Base-by-base conservation (phyloP, 495 filamentous ascomycete genomes). In the Xylaria longipes region DNA sequence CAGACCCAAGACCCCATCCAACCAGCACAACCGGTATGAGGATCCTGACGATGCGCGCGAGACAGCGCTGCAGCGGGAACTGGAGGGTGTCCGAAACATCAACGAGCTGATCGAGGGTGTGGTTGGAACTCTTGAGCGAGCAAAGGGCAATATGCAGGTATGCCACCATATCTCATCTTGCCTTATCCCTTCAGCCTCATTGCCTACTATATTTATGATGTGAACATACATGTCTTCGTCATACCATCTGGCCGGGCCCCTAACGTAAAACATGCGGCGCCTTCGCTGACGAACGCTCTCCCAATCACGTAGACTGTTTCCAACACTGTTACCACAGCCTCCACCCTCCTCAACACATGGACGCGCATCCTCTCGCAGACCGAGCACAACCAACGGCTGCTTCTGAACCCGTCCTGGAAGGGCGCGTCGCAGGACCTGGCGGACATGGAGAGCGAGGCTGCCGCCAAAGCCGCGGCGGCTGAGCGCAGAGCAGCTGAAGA, bases 351-450 rank as follows among this genome's bases (percentile, higher is more conserved):
- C 45, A 94, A 95, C 74, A 96, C 96, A 33, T 99, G 94, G 94
- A 97, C 94, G 54, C 90, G 94, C 68, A 98, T 98, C 72, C 88
- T 99, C 5, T 95, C 92, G 29, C 96, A 98, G 78, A 98, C 96
- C 0, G 96, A 99, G 81, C 95, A 99, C 80, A 98, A 97, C 76
- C 94, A 98, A 77, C 90, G 96, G 5, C 82, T 98, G 56, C 91
- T 99, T 35, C 88, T 98, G 45, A 93, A 95, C 73, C 92, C 92
- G 2, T 84, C 89, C 61, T 99, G 96, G 96, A 90, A 96, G 72
- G 96, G 96, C 61, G 92, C 94, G 11, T 92, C 86, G 7, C 89
- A 93, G 78, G 96, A 99, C 82, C 82, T 97, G 6, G 86, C 87
- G 57, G 93, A 97, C 60, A 86, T 92, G 50, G 95, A 98, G 78